Evolutionary conservation across 2,329 filamentous ascomycete species (phyloP).

Genomic region (Colletotrichum limetticola): DNA sequence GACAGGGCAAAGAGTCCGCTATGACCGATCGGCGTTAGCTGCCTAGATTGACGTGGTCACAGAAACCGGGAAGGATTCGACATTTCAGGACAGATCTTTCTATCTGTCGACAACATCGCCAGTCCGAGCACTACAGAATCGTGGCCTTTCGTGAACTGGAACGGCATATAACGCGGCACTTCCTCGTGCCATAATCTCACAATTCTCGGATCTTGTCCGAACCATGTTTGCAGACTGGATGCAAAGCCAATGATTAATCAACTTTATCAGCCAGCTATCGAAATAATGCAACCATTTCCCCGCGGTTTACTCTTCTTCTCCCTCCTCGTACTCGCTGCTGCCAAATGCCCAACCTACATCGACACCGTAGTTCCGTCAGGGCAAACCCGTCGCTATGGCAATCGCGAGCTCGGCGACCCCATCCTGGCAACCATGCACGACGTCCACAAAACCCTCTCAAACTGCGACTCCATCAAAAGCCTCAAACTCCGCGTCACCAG

Average conservation of each 20-base stretch:
- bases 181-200: neutral
- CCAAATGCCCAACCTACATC: conserved; percentile 22
- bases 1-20: neutral
- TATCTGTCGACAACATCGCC: neutral
- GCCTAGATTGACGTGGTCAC: neutral
- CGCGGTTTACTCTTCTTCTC: neutral
- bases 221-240: no score
- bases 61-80: neutral
- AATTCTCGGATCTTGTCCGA: no score
- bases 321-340: neutral
- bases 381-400: neutral
- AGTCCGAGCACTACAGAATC: neutral
- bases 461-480: conserved; percentile 6
- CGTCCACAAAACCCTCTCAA: conserved; percentile 12
- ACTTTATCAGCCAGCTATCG: no score
- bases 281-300: neutral
- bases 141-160: neutral
- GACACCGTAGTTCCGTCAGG: conserved; percentile 6
- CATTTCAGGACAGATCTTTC: neutral
- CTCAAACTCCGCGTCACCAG: conserved; percentile 21
- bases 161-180: neutral
- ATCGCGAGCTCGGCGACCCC: conserved; percentile 6
- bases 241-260: no score
- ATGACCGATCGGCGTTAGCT: neutral
- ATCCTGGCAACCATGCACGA: conserved; percentile 14